A percentile compares a stretch with the other conserved stretches of the same genome.
Evolutionary conservation across 345 rosid genomes (phyloP).

Genomic region (Cardamine resedifolia): DNA sequence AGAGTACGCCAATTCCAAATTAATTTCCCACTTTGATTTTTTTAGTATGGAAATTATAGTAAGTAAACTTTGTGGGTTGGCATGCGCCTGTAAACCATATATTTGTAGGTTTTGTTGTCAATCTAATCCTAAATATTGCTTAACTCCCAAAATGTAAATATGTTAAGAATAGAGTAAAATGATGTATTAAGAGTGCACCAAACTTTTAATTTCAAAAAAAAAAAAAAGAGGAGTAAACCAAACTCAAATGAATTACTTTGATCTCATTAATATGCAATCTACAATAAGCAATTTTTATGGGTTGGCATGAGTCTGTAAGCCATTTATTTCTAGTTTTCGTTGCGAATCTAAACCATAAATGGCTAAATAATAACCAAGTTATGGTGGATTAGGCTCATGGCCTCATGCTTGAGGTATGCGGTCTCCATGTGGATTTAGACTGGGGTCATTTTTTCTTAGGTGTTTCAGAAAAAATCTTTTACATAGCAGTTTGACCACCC

Average conservation of each 20-base stretch:
- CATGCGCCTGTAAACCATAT: constrained; percentile 13
- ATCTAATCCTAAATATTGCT: neutral
- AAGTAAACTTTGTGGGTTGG: constrained; percentile 15
- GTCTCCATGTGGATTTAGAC: neutral
- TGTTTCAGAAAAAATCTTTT: too few relatives aligned
- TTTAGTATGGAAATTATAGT: neutral
- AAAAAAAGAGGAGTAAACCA: too few relatives aligned
- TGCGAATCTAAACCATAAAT: too few relatives aligned
- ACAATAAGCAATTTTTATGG: neutral
- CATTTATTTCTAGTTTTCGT: neutral
- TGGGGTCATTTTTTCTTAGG: too few relatives aligned
- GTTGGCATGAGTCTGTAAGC: constrained; percentile 24
- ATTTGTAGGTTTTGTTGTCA: neutral
- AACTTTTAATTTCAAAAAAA: too few relatives aligned
- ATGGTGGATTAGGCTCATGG: neutral
- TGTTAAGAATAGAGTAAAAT: neutral
- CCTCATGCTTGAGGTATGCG: too few relatives aligned
- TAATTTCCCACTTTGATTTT: neutral
- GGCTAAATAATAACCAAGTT: neutral
- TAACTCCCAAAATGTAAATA: neutral
- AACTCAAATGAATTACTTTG: neutral
- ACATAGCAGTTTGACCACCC: too few relatives aligned
- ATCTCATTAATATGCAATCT: neutral
- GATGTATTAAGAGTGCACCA: neutral
- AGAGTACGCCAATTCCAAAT: neutral